Conservation (phyloP, 2,329 filamentous ascomycete genomes). For the Aspergillus persii region DNA sequence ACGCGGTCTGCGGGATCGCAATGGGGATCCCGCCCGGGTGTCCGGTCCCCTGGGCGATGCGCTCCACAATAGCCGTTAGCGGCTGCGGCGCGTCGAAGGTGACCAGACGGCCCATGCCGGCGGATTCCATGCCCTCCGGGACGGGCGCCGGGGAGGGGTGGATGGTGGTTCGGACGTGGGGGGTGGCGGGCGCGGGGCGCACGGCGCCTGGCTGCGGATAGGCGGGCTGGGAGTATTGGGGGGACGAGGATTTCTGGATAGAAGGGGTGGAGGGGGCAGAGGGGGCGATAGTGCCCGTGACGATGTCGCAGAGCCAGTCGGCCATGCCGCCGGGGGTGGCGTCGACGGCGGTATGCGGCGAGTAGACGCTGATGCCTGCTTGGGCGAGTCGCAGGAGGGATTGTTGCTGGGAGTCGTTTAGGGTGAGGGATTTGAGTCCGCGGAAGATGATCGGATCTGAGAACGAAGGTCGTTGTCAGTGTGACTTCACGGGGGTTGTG, state of each 20-base stretch:
- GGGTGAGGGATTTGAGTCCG: constrained; percentile 82
- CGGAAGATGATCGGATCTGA: constrained; percentile 95
- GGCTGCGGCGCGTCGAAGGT: constrained; percentile 54
- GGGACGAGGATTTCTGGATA: constrained; percentile 21
- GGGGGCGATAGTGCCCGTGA: constrained; percentile 54
- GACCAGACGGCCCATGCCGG: constrained; percentile 62
- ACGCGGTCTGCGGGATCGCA: constrained; percentile 60
- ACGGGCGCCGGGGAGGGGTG: constrained; percentile 44
- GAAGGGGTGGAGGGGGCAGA: constrained; percentile 3
- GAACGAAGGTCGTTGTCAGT: constrained; percentile 1
- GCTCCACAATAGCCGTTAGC: constrained; percentile 59
- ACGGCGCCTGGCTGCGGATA: constrained; percentile 34
- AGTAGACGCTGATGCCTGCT: constrained; percentile 91
- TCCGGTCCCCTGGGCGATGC: constrained; percentile 62
- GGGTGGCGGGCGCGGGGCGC: constrained; percentile 36
- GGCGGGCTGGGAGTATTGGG: constrained; percentile 40
- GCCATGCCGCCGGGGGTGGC: constrained; percentile 81
- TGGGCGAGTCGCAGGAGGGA: constrained; percentile 78
- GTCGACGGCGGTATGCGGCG: constrained; percentile 92
- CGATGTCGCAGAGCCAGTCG: constrained; percentile 88
- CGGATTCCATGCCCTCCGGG: constrained; percentile 45
- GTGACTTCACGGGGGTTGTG: not conserved
- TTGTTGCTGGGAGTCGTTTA: constrained; percentile 80
- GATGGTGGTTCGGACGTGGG: constrained; percentile 55
- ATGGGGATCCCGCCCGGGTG: constrained; percentile 64